Evolutionary conservation across 768 basidiomycete species (phyloP).

Genomic region (Kwoniella pini): DNA sequence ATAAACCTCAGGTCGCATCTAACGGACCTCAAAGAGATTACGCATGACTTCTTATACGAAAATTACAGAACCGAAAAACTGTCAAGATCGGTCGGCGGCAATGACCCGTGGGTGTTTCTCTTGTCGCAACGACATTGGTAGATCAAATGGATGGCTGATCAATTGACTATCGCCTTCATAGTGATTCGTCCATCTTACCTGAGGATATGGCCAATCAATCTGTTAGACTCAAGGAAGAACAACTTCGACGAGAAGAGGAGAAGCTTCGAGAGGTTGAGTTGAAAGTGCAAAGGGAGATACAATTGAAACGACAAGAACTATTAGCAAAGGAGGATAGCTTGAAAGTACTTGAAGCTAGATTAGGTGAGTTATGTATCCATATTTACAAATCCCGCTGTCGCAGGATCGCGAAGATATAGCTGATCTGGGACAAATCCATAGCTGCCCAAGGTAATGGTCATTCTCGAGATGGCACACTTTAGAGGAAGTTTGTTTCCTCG

Average conservation of each 20-base stretch:
- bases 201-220: conserved; percentile 96
- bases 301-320: conserved; percentile 94
- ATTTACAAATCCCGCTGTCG: not conserved
- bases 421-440: not conserved
- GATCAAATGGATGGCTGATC: too few relatives aligned
- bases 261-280: conserved; percentile 98
- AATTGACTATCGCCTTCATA: too few relatives aligned
- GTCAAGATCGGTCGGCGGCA: conserved; percentile 80
- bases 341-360: conserved; percentile 52
- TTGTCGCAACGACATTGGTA: not conserved
- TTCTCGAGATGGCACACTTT: conserved; percentile 18
- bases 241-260: conserved; percentile 93
- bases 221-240: conserved; percentile 97
- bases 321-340: conserved; percentile 83
- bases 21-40: conserved; percentile 84
- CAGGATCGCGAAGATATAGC: not conserved
- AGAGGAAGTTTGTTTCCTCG: not conserved
- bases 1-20: conserved; percentile 74
- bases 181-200: conserved; percentile 80
- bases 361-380: conserved; percentile 41
- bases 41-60: conserved; percentile 83
- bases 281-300: conserved; percentile 96
- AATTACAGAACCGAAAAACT: conserved; percentile 98
- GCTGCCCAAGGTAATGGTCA: conserved; percentile 20
- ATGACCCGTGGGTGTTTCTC: conserved; percentile 62